Conservation (phyloP, 257 asterid genomes). For the Solanum pennellii region DNA sequence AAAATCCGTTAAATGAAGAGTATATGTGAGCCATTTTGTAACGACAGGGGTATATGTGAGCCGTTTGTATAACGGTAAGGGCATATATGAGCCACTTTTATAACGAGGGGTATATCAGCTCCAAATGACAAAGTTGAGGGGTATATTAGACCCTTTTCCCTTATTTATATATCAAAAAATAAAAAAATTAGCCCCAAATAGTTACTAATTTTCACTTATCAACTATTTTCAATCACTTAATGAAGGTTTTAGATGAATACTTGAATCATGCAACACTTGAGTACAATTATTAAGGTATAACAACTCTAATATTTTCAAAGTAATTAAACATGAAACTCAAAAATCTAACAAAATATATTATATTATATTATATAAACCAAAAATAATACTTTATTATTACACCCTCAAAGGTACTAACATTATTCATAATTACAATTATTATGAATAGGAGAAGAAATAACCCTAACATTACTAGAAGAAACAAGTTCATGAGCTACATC, state of each 20-base stretch:
- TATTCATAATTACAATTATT: neutral
- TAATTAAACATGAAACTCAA: neutral
- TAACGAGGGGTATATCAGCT: no score
- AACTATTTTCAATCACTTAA: neutral
- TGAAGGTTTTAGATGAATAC: neutral
- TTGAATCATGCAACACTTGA: neutral
- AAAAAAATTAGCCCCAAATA: neutral
- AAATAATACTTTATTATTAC: neutral
- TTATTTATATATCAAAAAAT: no score
- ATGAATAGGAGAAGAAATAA: neutral
- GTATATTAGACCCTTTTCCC: no score
- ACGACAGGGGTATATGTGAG: no score
- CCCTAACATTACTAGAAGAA: neutral
- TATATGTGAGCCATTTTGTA: no score
- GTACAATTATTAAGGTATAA: neutral
- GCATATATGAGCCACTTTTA: no score
- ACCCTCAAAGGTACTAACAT: neutral
- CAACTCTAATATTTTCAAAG: neutral
- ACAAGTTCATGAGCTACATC: conserved; percentile 15
- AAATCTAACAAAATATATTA: neutral
- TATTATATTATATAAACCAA: neutral
- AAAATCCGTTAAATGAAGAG: no score
- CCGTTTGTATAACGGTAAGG: no score
- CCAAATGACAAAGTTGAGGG: no score
- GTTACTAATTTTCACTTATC: neutral